A percentile compares a stretch with the other conserved stretches of the same genome.
Evolutionary conservation across 2,329 filamentous ascomycete genomes (phyloP).

Genomic region (Epichloe sp.): DNA sequence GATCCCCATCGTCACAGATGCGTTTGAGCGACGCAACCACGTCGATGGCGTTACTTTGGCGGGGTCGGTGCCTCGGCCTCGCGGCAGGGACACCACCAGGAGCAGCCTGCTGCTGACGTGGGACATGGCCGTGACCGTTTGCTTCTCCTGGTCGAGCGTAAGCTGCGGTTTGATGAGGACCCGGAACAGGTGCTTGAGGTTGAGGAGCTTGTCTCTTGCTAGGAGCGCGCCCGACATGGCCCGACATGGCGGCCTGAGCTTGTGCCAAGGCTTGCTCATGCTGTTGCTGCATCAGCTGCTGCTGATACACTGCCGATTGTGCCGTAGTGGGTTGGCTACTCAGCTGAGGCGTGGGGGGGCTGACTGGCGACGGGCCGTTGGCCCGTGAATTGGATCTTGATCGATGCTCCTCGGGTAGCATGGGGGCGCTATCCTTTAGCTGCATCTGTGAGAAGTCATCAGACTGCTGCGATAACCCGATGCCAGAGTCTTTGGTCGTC

Average conservation of each 20-base stretch:
- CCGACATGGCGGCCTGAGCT: slow-evolving; percentile 63
- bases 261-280: slow-evolving; percentile 74
- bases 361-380: slow-evolving; percentile 39
- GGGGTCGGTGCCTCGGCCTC: slow-evolving; percentile 61
- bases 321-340: slow-evolving; percentile 14
- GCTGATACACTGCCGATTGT: slow-evolving; percentile 41
- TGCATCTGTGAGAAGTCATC: slow-evolving; percentile 39
- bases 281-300: slow-evolving; percentile 62
- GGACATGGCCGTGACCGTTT: slow-evolving; percentile 20
- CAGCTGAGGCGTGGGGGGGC: slow-evolving; percentile 28
- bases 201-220: slow-evolving; percentile 51
- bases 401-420: slow-evolving; percentile 54
- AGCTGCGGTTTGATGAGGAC: slow-evolving; percentile 13
- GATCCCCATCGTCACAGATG: slow-evolving; percentile 84
- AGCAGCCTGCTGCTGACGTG: slow-evolving; percentile 23
- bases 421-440: slow-evolving; percentile 41
- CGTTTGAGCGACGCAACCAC: slow-evolving; percentile 71
- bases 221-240: slow-evolving; percentile 56
- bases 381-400: slow-evolving; percentile 53
- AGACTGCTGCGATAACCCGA: slow-evolving; percentile 43
- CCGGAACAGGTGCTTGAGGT: slow-evolving; percentile 13
- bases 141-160: slow-evolving; percentile 17
- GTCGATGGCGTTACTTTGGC: slow-evolving; percentile 70
- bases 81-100: slow-evolving; percentile 33
- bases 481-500: slow-evolving; percentile 46